Base-by-base conservation (phyloP, 2,329 filamentous ascomycete species). In the Penicillium freii region DNA sequence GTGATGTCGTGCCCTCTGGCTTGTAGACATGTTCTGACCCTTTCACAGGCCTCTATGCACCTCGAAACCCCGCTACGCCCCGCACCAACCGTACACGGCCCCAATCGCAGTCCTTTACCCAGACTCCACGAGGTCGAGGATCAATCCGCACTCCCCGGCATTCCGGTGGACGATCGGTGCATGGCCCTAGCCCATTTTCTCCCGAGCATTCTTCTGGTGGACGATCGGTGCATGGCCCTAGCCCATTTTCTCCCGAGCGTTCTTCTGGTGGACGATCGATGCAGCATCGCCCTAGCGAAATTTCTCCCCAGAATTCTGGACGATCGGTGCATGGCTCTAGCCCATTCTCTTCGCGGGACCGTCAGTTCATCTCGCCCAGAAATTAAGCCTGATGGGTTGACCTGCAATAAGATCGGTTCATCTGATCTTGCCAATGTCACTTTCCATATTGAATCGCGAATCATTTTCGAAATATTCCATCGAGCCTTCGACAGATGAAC, bases 31-130 rank as follows among this genome's bases (percentile, higher is more conserved):
- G 10, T 5, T 19, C 33, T 56, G 5, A 46, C 40, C 21, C 40
- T 19, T 39, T 25, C 21, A 40, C 19, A 56, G 54, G 54, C 11
- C 54, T 56, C 17, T 56, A 19, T 43, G 17, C 40, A 17, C 40
- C 54, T 27, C 54, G 39, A 2, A 27, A 13, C 10, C 15, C 19
- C 10, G 33, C 25, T 33, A 49, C 51, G 3, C 43, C 44, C 17
- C 36, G 17, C 13, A 15, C 15, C 36, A 50, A 49, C 36, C 51
- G 44, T 5, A 34, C 17, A 6, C 51, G 44, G 4, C n/a, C 44
- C 10, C 44, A 49, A 6, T 23, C 44, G 4, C 44, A 34, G 36
- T 25, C 34, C 4, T 33, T 49, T 2, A 13, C n/a, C 7, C 43
- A 54, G 11, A 54, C 34, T 23, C 34, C 19, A 1, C 51, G 36